Evolutionary conservation across 768 basidiomycete species (phyloP).

Genomic region (Phylloporus rhodoxanthus): DNA sequence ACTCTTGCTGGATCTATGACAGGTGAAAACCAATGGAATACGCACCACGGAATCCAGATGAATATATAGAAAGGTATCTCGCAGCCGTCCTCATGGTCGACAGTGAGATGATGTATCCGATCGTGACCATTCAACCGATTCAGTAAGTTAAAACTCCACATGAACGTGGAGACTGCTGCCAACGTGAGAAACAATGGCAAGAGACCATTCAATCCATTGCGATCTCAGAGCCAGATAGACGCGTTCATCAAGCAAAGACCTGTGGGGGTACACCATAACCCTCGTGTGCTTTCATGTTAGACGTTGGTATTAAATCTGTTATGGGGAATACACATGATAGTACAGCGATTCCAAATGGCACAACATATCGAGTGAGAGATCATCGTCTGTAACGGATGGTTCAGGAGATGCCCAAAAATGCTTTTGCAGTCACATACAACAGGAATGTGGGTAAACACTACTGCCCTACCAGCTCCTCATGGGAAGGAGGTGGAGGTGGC

Average conservation of each 20-base stretch:
- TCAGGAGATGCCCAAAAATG: background rate
- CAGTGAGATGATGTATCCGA: no score
- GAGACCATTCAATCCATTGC: no score
- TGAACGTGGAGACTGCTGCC: no score
- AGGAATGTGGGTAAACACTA: background rate
- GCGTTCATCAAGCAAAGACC: background rate
- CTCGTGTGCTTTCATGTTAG: background rate
- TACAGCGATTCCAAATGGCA: background rate
- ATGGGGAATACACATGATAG: background rate
- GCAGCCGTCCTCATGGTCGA: no score
- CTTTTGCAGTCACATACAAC: background rate
- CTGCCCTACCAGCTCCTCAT: slow-evolving; percentile 1
- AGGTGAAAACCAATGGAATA: no score
- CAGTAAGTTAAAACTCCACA: no score
- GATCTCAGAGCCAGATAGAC: no score
- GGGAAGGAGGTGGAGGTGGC: background rate
- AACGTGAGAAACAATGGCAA: no score
- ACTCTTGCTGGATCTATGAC: no score
- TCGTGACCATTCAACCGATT: no score
- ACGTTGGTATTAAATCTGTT: background rate
- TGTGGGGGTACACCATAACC: background rate
- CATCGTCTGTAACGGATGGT: background rate
- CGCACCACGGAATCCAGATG: no score
- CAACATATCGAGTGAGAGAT: background rate
- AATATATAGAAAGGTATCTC: no score